A percentile compares a stretch with the other conserved stretches of the same genome.
Conservation (phyloP, 169 alveolate genomes). For the Plasmodium gaboni region DNA sequence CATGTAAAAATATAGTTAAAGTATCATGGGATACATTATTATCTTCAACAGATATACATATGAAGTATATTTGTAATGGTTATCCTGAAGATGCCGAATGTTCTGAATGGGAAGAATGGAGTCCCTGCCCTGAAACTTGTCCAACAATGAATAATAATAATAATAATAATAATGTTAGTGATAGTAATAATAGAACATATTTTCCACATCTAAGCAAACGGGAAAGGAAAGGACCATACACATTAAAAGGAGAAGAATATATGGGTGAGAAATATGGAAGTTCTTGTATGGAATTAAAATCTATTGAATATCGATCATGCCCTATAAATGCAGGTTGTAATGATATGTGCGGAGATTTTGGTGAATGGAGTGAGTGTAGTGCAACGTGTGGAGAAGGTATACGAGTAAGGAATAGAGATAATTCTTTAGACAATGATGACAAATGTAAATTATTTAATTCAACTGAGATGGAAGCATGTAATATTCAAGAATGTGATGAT, state of each 20-base stretch:
- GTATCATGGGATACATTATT: slow-evolving; percentile 62
- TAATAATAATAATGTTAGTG: no score
- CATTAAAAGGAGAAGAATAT: slow-evolving; percentile 51
- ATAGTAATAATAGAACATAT: neutral
- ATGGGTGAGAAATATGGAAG: slow-evolving; percentile 11
- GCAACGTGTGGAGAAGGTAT: slow-evolving; percentile 67
- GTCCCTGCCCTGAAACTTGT: slow-evolving; percentile 44
- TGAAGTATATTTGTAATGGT: slow-evolving; percentile 33
- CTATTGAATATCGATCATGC: slow-evolving; percentile 58
- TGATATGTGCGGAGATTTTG: slow-evolving; percentile 67
- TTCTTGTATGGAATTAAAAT: slow-evolving; percentile 50
- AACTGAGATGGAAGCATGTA: slow-evolving; percentile 68
- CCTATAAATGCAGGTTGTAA: slow-evolving; percentile 44
- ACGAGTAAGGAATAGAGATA: slow-evolving; percentile 29
- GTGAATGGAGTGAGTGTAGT: slow-evolving; percentile 70
- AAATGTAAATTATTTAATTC: slow-evolving; percentile 20
- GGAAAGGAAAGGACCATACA: slow-evolving; percentile 71
- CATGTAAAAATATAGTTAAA: slow-evolving; percentile 57
- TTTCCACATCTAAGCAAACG: slow-evolving; percentile 27
- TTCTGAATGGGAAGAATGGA: slow-evolving; percentile 74
- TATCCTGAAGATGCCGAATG: slow-evolving; percentile 76
- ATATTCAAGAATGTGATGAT: slow-evolving; percentile 51
- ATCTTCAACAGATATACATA: slow-evolving; percentile 38
- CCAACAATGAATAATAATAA: neutral
- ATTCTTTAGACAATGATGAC: slow-evolving; percentile 13